Evolutionary conservation across 345 rosid species (phyloP).

Genomic region (Boechera divaricarpa): DNA sequence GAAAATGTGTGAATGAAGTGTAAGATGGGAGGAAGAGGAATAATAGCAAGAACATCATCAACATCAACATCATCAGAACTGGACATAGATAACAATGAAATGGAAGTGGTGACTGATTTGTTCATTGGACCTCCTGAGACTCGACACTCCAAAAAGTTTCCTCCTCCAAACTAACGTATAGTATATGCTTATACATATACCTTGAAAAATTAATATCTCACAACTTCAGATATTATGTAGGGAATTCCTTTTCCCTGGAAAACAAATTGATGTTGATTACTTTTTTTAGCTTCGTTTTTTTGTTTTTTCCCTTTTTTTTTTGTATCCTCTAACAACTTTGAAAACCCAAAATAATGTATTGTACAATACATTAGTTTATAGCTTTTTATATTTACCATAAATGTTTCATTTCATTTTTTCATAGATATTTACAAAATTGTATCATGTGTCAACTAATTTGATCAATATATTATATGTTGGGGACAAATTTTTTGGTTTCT

Average conservation of each 20-base stretch:
- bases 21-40: constrained; percentile 42
- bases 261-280: not conserved
- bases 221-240: not conserved
- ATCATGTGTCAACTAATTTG: not conserved
- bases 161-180: constrained; percentile 36
- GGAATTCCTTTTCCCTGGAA: not conserved
- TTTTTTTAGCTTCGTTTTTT: not conserved
- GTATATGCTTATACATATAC: not conserved
- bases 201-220: not conserved
- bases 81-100: constrained; percentile 30
- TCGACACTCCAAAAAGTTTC: constrained; percentile 42
- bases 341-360: not conserved
- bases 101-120: constrained; percentile 83
- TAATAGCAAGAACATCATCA: constrained; percentile 17
- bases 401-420: not conserved
- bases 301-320: too few relatives aligned
- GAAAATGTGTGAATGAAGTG: constrained; percentile 48
- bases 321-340: not conserved
- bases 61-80: constrained; percentile 30
- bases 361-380: not conserved
- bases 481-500: not conserved
- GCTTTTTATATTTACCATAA: not conserved
- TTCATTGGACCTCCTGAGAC: constrained; percentile 72
- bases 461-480: not conserved
- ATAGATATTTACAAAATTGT: not conserved